Evolutionary conservation across 441 rosid genomes (phyloP), one percentile per base, ranked within the genome.

Genomic region (Pelargonium fulgidum): DNA sequence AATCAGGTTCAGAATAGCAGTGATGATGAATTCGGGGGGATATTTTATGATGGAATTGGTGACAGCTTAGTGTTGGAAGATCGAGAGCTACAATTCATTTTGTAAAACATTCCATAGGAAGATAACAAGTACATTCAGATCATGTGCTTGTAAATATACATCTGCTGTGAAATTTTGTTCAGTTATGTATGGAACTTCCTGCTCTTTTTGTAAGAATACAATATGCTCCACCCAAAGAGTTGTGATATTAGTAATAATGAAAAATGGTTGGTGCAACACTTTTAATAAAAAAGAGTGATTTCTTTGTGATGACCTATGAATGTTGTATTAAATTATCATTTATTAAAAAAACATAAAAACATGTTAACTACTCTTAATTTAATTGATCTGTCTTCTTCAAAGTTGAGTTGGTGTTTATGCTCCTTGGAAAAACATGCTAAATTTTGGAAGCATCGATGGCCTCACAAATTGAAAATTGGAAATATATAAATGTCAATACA

Each of bases 21-120:
- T n/a, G 80, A 80, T 17, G 85, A 85, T 29, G 86, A 82, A 50
- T 77, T 68, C 10, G 71, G 74, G 2, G 72, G 75, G 68, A 54
- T 84, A 2, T 79, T 81, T 68, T 79, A 76, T 24, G 74, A 77
- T 3, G 84, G 72, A 61, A 73, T 76, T 17, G 76, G 59, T 11
- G 75, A 78, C 24, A 59, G 70, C 65, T n/a, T 70, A 33, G 79
- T 77, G 41, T 72, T 80, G 79, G 76, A 79, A 64, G 78, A 81
- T 52, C 69, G 75, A 76, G 77, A 77, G 47, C 33, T 74, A 20
- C 78, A 71, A 13, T 81, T 79, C 58, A 66, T 77, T 29, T 71
- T 72, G 17, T 86, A 70, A 70, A 82, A 48, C 14, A 48, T 48
- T 36, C 41, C 41, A 29, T 29, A 29, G 36, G 36, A 3, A 29